Evolutionary conservation across 208 protist genomes (phyloP).

Genomic region (Acanthamoeba healyi): DNA sequence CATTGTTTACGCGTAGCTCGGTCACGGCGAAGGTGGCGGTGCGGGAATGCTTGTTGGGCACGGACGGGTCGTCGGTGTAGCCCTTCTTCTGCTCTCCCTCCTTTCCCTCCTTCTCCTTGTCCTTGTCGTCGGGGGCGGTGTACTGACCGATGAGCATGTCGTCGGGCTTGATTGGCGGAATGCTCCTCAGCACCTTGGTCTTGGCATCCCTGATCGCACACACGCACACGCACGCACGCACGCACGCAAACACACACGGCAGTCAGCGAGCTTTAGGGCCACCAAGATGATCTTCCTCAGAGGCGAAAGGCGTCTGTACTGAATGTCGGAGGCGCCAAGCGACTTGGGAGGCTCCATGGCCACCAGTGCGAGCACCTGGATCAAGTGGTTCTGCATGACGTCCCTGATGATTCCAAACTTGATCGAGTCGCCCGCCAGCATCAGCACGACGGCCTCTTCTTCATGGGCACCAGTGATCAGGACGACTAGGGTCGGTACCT

Average conservation of each 20-base stretch:
- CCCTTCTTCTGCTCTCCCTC: conserved; percentile 35
- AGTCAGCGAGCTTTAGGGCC: too few relatives aligned
- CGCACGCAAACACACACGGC: too few relatives aligned
- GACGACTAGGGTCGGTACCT: background rate
- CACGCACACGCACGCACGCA: too few relatives aligned
- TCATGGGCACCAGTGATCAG: too few relatives aligned
- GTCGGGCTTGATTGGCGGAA: conserved; percentile 76
- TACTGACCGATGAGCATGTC: conserved; percentile 89
- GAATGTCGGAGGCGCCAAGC: conserved; percentile 82
- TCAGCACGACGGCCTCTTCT: too few relatives aligned
- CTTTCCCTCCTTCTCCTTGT: too few relatives aligned
- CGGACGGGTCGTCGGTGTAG: conserved; percentile 67
- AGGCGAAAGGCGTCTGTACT: too few relatives aligned
- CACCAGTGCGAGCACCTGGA: conserved; percentile 90
- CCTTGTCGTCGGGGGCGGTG: conserved; percentile 43
- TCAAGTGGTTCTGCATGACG: conserved; percentile 93
- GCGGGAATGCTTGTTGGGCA: conserved; percentile 84
- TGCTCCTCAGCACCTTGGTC: conserved; percentile 82
- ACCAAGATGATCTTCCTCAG: too few relatives aligned
- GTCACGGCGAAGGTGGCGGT: conserved; percentile 89
- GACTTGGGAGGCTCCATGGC: conserved; percentile 91
- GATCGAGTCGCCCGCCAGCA: too few relatives aligned
- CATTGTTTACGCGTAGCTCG: conserved; percentile 83
- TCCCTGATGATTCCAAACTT: conserved; percentile 91
- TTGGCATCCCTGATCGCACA: conserved; percentile 86